These are phyloP conservation scores for Marasmius tenuissimus DNA, from an alignment of 1,284 basidiomycete genomes.

Conservation along the genomic window DNA sequence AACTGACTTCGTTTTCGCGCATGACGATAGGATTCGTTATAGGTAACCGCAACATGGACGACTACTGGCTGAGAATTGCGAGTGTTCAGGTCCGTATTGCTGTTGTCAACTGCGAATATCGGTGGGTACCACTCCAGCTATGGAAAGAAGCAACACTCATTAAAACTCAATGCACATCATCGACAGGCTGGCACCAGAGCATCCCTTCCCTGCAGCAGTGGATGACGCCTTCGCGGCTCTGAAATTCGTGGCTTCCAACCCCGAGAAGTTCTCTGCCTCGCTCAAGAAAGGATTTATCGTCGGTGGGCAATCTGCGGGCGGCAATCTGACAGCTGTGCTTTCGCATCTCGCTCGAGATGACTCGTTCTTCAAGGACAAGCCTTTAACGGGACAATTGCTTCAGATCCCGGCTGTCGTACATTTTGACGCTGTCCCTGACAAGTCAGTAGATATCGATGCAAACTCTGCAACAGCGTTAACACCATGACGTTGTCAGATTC, in stretches of 20 bases:
- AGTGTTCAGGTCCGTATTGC: background rate
- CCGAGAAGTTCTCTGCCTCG: conserved; percentile 1
- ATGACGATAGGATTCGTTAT: background rate
- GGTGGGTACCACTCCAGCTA: background rate
- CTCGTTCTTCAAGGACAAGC: conserved; percentile 8
- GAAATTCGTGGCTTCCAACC: background rate
- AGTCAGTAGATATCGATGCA: background rate
- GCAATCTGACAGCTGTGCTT: conserved; percentile 5
- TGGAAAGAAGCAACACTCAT: background rate
- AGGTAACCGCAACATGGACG: background rate
- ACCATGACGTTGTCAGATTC: conserved; percentile 6
- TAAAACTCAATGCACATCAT: too few species aligned
- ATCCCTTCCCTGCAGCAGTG: background rate
- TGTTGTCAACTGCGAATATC: background rate
- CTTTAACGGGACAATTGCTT: conserved; percentile 13
- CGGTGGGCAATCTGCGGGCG: conserved; percentile 11
- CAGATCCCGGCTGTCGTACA: conserved; percentile 10
- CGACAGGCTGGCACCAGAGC: background rate
- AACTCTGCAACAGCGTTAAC: background rate
- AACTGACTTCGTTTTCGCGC: background rate
- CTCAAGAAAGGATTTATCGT: conserved; percentile 12
- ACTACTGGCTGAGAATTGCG: background rate
- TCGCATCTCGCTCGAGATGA: conserved; percentile 14
- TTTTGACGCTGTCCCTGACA: conserved; percentile 6
- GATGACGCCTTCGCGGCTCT: background rate